Evolutionary conservation across 163 green algal genomes (phyloP).

Genomic region (Scenedesmus sp.): DNA sequence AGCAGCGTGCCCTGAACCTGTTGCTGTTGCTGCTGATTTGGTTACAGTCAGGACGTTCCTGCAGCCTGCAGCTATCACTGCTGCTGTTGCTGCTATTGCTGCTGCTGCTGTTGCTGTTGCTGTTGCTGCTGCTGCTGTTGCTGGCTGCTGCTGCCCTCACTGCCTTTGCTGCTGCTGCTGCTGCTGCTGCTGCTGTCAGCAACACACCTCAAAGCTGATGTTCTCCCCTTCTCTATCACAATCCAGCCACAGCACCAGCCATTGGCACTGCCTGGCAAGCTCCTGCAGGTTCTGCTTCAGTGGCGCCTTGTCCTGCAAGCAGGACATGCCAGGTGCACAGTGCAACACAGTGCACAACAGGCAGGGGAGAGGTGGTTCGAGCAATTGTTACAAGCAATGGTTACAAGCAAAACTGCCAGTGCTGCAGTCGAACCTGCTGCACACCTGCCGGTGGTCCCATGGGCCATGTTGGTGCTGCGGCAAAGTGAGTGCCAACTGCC

Average conservation of each 20-base stretch:
- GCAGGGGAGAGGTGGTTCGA: not conserved
- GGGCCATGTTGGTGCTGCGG: not conserved
- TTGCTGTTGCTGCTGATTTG: not conserved
- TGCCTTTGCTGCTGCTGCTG: not conserved
- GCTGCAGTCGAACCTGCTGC: not conserved
- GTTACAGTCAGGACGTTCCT: not conserved
- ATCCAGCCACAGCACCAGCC: constrained; percentile 98
- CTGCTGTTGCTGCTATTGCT: not conserved
- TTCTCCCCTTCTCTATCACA: constrained; percentile 99
- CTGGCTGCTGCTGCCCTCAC: not conserved
- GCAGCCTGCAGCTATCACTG: not conserved
- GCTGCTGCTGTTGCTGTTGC: not conserved
- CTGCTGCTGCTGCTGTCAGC: not conserved
- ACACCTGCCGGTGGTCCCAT: not conserved
- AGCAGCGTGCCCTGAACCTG: not conserved
- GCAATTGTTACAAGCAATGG: too few species aligned
- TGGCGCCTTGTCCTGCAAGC: constrained; percentile 80
- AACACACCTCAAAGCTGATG: constrained; percentile 97
- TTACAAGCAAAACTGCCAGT: not conserved
- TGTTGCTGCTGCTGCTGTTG: not conserved
- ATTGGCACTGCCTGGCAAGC: constrained; percentile 76
- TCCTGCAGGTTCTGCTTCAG: constrained; percentile 87
- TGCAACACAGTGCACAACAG: not conserved
- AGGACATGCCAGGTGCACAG: not conserved
- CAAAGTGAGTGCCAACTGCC: not conserved